Conservation (phyloP, 1,284 basidiomycete genomes). For the Waitea zeae region DNA sequence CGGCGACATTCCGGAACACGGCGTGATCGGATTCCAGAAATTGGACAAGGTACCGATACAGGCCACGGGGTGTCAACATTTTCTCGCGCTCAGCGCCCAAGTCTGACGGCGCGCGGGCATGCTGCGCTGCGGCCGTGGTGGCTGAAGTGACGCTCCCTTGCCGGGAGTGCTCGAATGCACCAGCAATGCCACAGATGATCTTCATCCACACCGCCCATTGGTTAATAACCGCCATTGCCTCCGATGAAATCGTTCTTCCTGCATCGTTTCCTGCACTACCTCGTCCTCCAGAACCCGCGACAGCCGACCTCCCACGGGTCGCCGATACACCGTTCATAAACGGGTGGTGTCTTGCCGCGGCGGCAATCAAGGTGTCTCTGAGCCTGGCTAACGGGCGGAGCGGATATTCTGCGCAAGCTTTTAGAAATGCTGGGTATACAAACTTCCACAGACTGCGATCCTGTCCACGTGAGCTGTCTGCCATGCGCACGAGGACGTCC, state of each 20-base stretch:
- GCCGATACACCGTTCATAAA: slow-evolving; percentile 48
- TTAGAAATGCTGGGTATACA: slow-evolving; percentile 46
- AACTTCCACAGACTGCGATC: slow-evolving; percentile 60
- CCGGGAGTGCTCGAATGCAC: slow-evolving; percentile 38
- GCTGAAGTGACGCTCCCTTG: slow-evolving; percentile 23
- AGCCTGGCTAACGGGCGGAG: slow-evolving; percentile 28
- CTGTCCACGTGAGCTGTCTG: slow-evolving; percentile 42
- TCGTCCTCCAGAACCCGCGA: background rate
- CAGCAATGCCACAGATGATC: slow-evolving; percentile 65
- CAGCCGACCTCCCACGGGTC: background rate
- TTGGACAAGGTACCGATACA: slow-evolving; percentile 77
- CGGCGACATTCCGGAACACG: slow-evolving; percentile 72
- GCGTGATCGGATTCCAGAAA: slow-evolving; percentile 79
- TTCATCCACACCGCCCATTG: slow-evolving; percentile 87
- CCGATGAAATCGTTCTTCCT: background rate
- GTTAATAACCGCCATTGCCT: no score
- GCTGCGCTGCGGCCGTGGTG: slow-evolving; percentile 53
- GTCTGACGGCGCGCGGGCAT: slow-evolving; percentile 58
- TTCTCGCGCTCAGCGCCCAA: slow-evolving; percentile 56
- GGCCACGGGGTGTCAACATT: slow-evolving; percentile 59
- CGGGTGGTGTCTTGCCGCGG: slow-evolving; percentile 48
- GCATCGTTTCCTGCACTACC: background rate
- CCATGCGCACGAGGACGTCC: slow-evolving; percentile 42
- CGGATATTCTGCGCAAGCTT: slow-evolving; percentile 28
- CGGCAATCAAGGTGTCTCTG: slow-evolving; percentile 46